Evolutionary conservation across 345 rosid genomes (phyloP), one percentile per base, ranked within the genome.

Genomic region (Xanthoceras sorbifolium): DNA sequence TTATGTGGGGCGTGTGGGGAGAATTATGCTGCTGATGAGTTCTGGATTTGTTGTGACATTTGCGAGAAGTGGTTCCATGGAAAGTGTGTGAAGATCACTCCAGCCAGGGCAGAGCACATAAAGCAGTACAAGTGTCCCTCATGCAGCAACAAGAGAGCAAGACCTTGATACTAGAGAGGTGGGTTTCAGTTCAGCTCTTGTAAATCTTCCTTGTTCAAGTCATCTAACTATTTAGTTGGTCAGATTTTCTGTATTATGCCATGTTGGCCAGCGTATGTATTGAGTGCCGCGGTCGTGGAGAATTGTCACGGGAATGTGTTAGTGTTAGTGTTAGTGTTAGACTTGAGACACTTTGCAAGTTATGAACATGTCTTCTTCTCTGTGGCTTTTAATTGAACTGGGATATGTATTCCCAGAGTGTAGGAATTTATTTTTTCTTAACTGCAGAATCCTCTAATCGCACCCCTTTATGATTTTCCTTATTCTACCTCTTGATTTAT

Each of bases 51-150:
- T 65, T 93, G 97, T 5, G 97, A 93, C 79, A 71, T 84, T 28
- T 93, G 97, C 32, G 97, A 93, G 84, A 87, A 82, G 82, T 93
- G 97, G 97, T 93, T 93, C 80, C 97, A 91, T 42, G 97, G 97
- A 17, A 85, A 84, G 81, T 93, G 98, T 54, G 96, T 93, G 71
- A 93, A 93, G 87, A 86, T 93, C 31, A 93, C 97, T 57, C 94
- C 97, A 22, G 91, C 97, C 42, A 87, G 83, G 77, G 97, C 97
- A 10, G 93, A 91, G 87, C 96, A 91, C 73, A 93, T 93, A 79
- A 89, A 91, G 86, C 94, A 89, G 60, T 91, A 91, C 88, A 91
- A 91, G 72, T 93, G 97, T 80, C 93, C 97, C 20, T 80, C 93
- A n/a, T 93, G 97, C 89, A 93, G 84, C 85, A 88, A 84, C 90